Base-by-base conservation (phyloP, 148 eudicot genomes). In the Oxyria digyna region DNA sequence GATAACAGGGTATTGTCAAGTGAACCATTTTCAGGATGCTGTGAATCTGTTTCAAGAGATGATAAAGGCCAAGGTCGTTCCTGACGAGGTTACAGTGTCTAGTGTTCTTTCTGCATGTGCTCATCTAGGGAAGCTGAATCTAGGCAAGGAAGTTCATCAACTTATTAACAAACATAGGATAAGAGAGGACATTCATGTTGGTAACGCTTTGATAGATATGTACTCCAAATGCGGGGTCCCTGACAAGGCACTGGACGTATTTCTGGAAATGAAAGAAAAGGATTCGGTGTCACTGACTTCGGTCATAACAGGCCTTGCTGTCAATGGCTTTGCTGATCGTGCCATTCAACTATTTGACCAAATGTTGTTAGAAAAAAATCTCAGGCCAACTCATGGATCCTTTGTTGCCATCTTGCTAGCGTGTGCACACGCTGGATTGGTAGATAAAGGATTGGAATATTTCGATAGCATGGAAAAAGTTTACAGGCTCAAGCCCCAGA, bases 221-320 rank as follows among this genome's bases (percentile, higher is more conserved):
- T 87, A 87, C 73, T 85, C 83, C 70, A 87, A 90, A 78, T 87
- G 96, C 68, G 96, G 96, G 6, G 81, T 74, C 13, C 78, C 81
- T 29, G 68, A 72, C 43, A 81, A 72, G 65, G 88, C 93, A 23
- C 20, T 87, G 50, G 74, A 76, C 42, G 85, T 90, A 59, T 90
- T 90, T 65, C 74, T 71, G n/a, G 71, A 71, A 32, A 87, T 84
- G 86, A 72, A 73, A 77, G 83, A 78, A 62, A 90, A 71, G 77
- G 96, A 87, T 48, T 46, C 79, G 6, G 83, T 87, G 49, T 80
- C 93, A 8, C 85, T 91, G 93, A 84, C 85, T 66, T 85, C 96
- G 48, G 57, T 84, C 59, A 85, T 87, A 67, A 69, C 87, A 49
- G 93, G 93, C 18, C 79, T 87, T n/a, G 88, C 96, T 15, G 84